A percentile compares a stretch with the other conserved stretches of the same genome.
These are phyloP conservation scores for Sphaerulina vaccinii DNA, from an alignment of 2,329 filamentous ascomycete species.

Conservation along the genomic window DNA sequence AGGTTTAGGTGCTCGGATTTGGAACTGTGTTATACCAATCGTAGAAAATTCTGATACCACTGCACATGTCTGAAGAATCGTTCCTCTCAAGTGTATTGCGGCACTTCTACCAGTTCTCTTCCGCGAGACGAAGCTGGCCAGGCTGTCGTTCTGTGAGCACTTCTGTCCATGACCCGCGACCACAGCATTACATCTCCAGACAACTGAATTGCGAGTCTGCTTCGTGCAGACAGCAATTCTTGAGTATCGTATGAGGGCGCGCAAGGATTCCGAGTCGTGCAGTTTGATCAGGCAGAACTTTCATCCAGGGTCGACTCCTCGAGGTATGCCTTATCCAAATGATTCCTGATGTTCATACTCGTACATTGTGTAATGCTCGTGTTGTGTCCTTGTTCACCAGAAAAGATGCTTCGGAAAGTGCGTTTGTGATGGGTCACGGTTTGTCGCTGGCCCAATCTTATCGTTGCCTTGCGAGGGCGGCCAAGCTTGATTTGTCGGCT, in stretches of 20 bases:
- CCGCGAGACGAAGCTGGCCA: no score
- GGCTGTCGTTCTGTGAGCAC: no score
- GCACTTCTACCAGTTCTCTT: background rate
- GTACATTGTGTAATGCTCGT: background rate
- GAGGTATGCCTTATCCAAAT: no score
- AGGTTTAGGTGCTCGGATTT: background rate
- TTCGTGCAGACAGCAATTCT: background rate
- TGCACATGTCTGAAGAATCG: background rate
- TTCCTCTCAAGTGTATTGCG: background rate
- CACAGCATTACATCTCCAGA: no score
- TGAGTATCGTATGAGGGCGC: background rate
- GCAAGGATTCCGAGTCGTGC: background rate
- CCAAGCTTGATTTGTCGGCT: conserved; percentile 4
- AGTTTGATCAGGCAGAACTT: conserved; percentile 1
- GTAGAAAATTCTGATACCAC: background rate
- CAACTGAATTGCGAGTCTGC: no score
- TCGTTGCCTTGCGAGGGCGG: conserved; percentile 4
- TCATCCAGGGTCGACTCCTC: conserved; percentile 1
- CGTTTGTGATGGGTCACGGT: conserved; percentile 9
- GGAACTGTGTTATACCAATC: background rate
- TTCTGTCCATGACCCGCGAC: no score
- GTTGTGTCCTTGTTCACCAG: conserved; percentile 14
- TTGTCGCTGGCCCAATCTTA: background rate
- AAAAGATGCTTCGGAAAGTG: conserved; percentile 27
- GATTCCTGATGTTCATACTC: background rate